Conservation (phyloP, 2,329 filamentous ascomycete genomes). For the Fusarium xylarioides region DNA sequence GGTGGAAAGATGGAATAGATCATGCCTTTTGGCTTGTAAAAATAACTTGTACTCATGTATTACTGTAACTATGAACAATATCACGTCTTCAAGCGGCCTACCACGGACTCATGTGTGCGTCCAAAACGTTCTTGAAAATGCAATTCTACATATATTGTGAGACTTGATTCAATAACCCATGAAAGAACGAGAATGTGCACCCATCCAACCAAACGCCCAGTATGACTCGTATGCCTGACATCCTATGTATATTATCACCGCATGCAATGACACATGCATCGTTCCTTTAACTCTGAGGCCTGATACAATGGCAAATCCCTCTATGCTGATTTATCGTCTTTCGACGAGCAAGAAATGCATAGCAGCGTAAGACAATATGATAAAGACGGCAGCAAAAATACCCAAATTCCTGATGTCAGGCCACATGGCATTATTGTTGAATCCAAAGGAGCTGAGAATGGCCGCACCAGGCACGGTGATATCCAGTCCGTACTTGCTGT, state of each 20-base stretch:
- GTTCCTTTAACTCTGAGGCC: constrained; percentile 2
- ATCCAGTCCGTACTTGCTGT: constrained; percentile 95
- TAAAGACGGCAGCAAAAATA: constrained; percentile 82
- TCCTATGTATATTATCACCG: constrained; percentile 3
- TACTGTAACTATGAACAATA: constrained; percentile 30
- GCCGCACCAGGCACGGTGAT: constrained; percentile 95
- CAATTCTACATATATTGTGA: constrained; percentile 3
- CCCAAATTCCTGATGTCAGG: constrained; percentile 82
- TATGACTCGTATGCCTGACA: constrained; percentile 3
- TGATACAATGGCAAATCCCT: background rate
- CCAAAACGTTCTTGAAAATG: background rate
- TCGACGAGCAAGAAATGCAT: constrained; percentile 96
- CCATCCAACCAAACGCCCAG: constrained; percentile 28
- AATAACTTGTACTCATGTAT: constrained; percentile 42
- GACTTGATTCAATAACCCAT: constrained; percentile 1
- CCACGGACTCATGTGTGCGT: background rate
- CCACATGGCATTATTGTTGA: constrained; percentile 89
- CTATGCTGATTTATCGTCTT: constrained; percentile 60
- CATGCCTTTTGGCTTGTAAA: constrained; percentile 34
- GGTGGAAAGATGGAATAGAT: constrained; percentile 63
- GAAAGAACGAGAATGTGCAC: background rate
- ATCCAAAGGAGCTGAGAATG: constrained; percentile 94
- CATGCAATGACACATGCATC: background rate
- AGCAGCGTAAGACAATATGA: constrained; percentile 86
- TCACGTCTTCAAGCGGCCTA: constrained; percentile 18